Evolutionary conservation across 1,284 basidiomycete species (phyloP).

Genomic region (Tylopilus orsonianus): DNA sequence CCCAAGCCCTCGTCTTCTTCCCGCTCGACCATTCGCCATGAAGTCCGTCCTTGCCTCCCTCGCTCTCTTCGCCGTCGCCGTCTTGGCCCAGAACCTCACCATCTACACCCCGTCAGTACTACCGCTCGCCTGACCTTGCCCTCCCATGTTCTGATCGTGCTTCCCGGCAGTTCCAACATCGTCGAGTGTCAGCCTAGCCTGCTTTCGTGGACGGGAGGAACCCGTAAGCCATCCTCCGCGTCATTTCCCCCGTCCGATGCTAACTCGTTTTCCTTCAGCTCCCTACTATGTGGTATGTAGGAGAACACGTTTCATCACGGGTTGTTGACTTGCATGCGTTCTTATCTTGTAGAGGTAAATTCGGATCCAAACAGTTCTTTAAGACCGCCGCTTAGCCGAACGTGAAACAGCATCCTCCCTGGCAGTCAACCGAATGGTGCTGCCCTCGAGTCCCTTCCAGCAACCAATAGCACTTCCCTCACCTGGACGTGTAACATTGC

Average conservation of each 20-base stretch:
- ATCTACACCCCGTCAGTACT: conserved; percentile 65
- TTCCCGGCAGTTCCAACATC: conserved; percentile 28
- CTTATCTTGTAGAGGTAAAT: conserved; percentile 25
- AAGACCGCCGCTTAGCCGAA: not conserved
- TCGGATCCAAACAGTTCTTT: not conserved
- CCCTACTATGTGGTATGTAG: conserved; percentile 54
- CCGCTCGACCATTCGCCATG: conserved; percentile 36
- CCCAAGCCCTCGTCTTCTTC: not conserved
- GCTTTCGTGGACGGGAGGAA: conserved; percentile 51
- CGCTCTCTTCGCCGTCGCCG: conserved; percentile 40
- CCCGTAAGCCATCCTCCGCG: conserved; percentile 38
- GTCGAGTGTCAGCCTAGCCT: conserved; percentile 52
- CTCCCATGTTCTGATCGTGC: conserved; percentile 6
- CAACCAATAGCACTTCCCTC: conserved; percentile 35
- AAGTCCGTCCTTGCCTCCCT: conserved; percentile 42
- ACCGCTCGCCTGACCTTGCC: not conserved
- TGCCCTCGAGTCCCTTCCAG: conserved; percentile 40
- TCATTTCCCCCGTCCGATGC: not conserved
- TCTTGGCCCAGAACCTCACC: conserved; percentile 38
- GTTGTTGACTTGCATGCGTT: conserved; percentile 3
- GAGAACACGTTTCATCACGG: not conserved
- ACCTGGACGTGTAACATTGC: conserved; percentile 48
- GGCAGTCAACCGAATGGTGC: conserved; percentile 38
- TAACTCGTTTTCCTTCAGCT: conserved; percentile 32
- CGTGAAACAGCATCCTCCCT: conserved; percentile 40